Evolutionary conservation across 805 yeast species (phyloP), one percentile per base, ranked within the genome.

Genomic region (Pichia insulana): DNA sequence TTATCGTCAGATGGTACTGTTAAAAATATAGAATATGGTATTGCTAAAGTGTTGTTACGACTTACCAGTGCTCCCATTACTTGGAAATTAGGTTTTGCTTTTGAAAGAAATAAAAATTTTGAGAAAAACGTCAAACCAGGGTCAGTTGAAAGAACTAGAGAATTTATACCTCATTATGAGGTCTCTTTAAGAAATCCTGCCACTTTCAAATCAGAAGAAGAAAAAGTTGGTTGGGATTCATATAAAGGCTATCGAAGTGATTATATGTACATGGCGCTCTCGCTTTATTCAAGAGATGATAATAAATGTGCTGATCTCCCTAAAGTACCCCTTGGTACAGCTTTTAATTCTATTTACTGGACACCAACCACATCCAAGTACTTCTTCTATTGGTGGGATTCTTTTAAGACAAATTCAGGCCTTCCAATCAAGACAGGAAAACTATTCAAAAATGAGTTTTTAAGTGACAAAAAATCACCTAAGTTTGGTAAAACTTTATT

Each of bases 331-430:
- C 41, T 39, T 3, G 49, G 46, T 1, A 30, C 41, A 10, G 59
- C 77, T 10, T 78, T 79, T 51, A 90, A 89, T 61, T 69, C 88
- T 1, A 71, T 84, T 36, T 95, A 89, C 56, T 62, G 90, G 40
- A 71, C 88, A 2, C 95, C 96, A 2, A 67, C 66, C 4, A 72
- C 80, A 0, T 69, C 90, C 50, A 57, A 64, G 7, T 83, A 78
- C 46, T 88, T 92, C 63, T 78, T 77, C 54, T 56, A 61, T 4
- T 92, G 97, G 97, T 89, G 96, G 95, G 62, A 64, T 28, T 71
- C 84, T 50, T 90, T 90, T 60, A 73, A 81, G n/a, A 81, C 90
- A 20, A 79, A 81, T 42, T 69, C 83, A 50, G 77, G 87, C 40
- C 66, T 89, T 17, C 96, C 97, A 0, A 73, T 87, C 13, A 72